phyloP scores from a whole-genome alignment of 768 basidiomycete species.

The Lactarius quietus region DNA sequence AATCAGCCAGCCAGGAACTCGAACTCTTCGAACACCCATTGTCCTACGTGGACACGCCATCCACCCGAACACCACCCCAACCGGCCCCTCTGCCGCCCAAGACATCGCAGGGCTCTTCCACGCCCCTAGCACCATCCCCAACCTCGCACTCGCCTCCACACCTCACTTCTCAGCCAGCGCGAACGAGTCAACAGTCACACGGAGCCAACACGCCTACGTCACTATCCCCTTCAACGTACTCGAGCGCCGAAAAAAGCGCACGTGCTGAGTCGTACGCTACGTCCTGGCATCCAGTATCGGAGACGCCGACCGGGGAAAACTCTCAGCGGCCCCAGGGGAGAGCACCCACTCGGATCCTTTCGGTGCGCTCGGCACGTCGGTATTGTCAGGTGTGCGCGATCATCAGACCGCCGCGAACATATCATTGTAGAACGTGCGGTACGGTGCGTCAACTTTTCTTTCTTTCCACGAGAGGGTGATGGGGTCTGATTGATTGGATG shows the following conservation, averaged over 20 bases:
- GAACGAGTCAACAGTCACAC: no score
- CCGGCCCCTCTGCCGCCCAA: neutral
- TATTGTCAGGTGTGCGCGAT: slow-evolving; percentile 64
- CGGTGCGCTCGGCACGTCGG: slow-evolving; percentile 60
- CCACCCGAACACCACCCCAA: neutral
- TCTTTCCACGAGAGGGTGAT: slow-evolving; percentile 2
- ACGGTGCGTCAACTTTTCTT: slow-evolving; percentile 64
- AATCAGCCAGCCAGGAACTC: neutral
- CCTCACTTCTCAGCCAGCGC: neutral
- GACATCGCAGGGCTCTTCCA: slow-evolving; percentile 12
- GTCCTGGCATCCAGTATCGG: neutral
- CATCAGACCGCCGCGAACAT: slow-evolving; percentile 69
- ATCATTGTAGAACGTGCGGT: slow-evolving; percentile 80
- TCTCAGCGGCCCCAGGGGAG: neutral
- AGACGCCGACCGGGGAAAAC: neutral
- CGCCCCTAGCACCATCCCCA: slow-evolving; percentile 20
- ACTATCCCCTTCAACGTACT: neutral
- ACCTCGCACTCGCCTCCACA: slow-evolving; percentile 10
- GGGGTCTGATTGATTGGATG: neutral
- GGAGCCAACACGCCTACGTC: slow-evolving; percentile 2
- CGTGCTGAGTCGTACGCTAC: neutral
- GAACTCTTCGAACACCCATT: neutral
- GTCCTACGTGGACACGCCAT: neutral
- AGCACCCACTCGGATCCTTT: slow-evolving; percentile 40
- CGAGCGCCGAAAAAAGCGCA: slow-evolving; percentile 1